Conservation (phyloP, 768 basidiomycete species). For the Dioszegia hungarica region DNA sequence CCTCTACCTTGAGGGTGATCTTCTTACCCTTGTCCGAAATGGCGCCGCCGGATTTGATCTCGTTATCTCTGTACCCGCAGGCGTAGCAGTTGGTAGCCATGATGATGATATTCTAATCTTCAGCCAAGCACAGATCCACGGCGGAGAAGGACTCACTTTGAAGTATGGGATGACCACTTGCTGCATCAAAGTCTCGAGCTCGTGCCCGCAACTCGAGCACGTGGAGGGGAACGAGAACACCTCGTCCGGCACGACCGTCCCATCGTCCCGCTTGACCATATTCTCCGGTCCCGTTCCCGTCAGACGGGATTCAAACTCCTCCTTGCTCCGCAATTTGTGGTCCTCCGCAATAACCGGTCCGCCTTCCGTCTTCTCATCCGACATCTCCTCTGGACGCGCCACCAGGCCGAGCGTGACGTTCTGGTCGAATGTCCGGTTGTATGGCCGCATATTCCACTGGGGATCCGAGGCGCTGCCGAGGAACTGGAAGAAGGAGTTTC, state of each 20-base stretch:
- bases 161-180: constrained; percentile 95
- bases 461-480: constrained; percentile 79
- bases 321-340: constrained; percentile 32
- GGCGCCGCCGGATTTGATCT: constrained; percentile 89
- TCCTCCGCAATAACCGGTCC: constrained; percentile 27
- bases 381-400: constrained; percentile 44
- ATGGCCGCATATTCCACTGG: constrained; percentile 83
- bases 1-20: constrained; percentile 83
- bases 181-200: constrained; percentile 86
- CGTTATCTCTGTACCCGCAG: constrained; percentile 96
- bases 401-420: constrained; percentile 73
- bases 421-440: constrained; percentile 71
- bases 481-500: constrained; percentile 96
- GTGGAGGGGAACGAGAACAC: constrained; percentile 78
- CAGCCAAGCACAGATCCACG: not conserved
- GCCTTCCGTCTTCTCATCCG: constrained; percentile 36
- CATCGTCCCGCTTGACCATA: constrained; percentile 20
- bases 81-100: constrained; percentile 96
- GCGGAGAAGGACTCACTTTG: constrained; percentile 58
- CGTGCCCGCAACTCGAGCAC: constrained; percentile 82
- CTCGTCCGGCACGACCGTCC: constrained; percentile 63
- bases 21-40: constrained; percentile 81
- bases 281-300: not conserved
- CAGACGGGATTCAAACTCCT: constrained; percentile 27
- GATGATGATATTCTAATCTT: constrained; percentile 79